Base-by-base conservation (phyloP, 352 stramenopile species). In the Blastocystis sp. region DNA sequence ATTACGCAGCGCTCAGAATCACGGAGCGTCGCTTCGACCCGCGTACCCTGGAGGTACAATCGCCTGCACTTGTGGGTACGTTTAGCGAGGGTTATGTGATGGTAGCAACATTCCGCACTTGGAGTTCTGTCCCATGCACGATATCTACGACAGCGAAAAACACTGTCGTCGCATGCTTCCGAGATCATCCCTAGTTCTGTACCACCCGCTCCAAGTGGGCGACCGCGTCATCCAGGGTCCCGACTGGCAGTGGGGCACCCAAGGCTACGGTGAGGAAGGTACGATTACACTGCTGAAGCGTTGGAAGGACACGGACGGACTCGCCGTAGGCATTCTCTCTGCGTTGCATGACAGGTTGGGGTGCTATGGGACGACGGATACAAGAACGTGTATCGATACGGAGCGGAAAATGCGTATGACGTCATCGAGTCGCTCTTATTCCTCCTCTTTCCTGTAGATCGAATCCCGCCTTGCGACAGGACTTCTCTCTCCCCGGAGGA, bases 351-450 rank as follows among this genome's bases (percentile, higher is more conserved):
- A 59, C 32, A 59, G 40, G 34, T 75, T 44, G 24, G 71, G 14
- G 71, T 81, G 4, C 27, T 40, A 29, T 81, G 71, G 71, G 71
- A 81, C 27, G 48, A 69, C 27, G 71, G 71, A 24, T 40, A 65
- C 2, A 38, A 42, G 21, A 84, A 84, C 24, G 42, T 84, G 38
- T 84, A 84, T 84, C 71, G 71, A 9, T 84, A 84, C n/a, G 71
- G 71, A 9, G 71, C 71, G 21, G 71, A 84, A 32, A 69, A 84
- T 84, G 32, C 29, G 4, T 81, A 67, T 69, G 71, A 81, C 65
- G 71, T 81, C 24, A 69, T 81, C 32, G 29, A 46, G 71, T 81
- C 6, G 1, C 7, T 18, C 65, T 46, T 81, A 2, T 48, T 6
- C 16, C 27, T 36, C 27, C 7, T 34, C 24, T 40, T 29, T 29